Percentiles rank a stretch among this genome's conserved stretches.
phyloP scores from a whole-genome alignment of 1,139 yeast genomes.

The Debaryomyces robertsiae region DNA sequence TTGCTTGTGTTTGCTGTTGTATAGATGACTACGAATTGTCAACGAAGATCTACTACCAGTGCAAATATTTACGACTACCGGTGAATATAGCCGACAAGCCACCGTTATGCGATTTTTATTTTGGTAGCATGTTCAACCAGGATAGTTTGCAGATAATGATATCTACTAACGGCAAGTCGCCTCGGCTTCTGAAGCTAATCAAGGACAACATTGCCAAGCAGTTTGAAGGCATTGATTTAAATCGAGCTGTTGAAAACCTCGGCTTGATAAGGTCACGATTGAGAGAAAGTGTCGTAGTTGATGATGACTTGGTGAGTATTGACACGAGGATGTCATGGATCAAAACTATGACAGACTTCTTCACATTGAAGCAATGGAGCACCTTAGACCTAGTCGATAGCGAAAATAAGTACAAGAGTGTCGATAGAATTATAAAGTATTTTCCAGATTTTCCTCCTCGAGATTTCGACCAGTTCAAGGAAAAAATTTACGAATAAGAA shows the following conservation, averaged over 20 bases:
- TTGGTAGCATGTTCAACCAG: constrained; percentile 75
- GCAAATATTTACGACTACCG: constrained; percentile 58
- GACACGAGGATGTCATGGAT: constrained; percentile 76
- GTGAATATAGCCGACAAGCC: constrained; percentile 89
- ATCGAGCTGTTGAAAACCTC: constrained; percentile 64
- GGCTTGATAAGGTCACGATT: constrained; percentile 58
- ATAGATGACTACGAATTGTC: constrained; percentile 71
- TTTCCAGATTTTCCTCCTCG: constrained; percentile 48
- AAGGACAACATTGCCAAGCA: constrained; percentile 58
- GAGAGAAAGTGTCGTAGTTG: constrained; percentile 41
- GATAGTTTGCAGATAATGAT: constrained; percentile 85
- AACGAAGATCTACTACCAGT: constrained; percentile 58
- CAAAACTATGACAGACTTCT: constrained; percentile 62
- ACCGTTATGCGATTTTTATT: constrained; percentile 78
- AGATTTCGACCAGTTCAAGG: constrained; percentile 35
- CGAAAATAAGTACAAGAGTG: constrained; percentile 19
- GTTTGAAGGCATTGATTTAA: constrained; percentile 46
- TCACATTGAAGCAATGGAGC: constrained; percentile 64
- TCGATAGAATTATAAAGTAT: constrained; percentile 32
- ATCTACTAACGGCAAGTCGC: constrained; percentile 82
- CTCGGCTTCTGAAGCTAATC: constrained; percentile 68
- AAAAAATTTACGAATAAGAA: constrained; percentile 6
- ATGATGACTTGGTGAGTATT: constrained; percentile 55
- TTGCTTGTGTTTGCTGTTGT: constrained; percentile 73
- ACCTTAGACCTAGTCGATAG: constrained; percentile 26